These are phyloP conservation scores for Fusarium nisikadoi DNA, from an alignment of 2,329 filamentous ascomycete genomes.

Conservation along the genomic window DNA sequence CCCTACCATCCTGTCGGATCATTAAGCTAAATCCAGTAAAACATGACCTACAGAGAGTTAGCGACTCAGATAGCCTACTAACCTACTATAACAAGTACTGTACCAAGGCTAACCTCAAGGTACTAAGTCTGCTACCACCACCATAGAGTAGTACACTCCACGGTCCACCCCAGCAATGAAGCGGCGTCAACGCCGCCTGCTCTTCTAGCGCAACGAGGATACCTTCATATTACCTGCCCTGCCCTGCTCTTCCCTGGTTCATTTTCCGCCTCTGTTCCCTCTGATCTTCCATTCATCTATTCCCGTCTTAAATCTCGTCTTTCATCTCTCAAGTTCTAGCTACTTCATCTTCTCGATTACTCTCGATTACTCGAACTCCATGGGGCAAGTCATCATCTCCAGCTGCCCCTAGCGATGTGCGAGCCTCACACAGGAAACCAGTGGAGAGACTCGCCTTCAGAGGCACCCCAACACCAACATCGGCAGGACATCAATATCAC, in stretches of 20 bases:
- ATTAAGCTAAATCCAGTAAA: conserved; percentile 24
- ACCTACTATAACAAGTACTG: neutral
- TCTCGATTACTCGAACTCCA: conserved; percentile 20
- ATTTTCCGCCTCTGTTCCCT: conserved; percentile 12
- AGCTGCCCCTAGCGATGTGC: conserved; percentile 34
- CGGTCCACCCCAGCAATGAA: conserved; percentile 41
- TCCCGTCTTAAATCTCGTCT: neutral
- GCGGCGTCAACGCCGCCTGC: conserved; percentile 45
- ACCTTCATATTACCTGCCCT: conserved; percentile 44
- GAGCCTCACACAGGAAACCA: conserved; percentile 39
- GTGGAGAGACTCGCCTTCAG: conserved; percentile 30
- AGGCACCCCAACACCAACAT: conserved; percentile 9
- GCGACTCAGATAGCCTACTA: conserved; percentile 28
- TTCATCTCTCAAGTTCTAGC: neutral
- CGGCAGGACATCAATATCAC: neutral
- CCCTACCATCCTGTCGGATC: conserved; percentile 27
- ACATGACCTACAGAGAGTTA: neutral
- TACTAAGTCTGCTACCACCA: conserved; percentile 13
- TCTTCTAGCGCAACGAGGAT: conserved; percentile 45
- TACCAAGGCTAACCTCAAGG: conserved; percentile 16
- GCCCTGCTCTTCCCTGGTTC: conserved; percentile 34
- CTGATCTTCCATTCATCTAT: conserved; percentile 11
- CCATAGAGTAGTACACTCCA: conserved; percentile 29
- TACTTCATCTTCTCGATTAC: neutral
- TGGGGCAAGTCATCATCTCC: conserved; percentile 32